Evolutionary conservation across 2,329 filamentous ascomycete genomes (phyloP).

Genomic region (Aspergillus tubingensis): DNA sequence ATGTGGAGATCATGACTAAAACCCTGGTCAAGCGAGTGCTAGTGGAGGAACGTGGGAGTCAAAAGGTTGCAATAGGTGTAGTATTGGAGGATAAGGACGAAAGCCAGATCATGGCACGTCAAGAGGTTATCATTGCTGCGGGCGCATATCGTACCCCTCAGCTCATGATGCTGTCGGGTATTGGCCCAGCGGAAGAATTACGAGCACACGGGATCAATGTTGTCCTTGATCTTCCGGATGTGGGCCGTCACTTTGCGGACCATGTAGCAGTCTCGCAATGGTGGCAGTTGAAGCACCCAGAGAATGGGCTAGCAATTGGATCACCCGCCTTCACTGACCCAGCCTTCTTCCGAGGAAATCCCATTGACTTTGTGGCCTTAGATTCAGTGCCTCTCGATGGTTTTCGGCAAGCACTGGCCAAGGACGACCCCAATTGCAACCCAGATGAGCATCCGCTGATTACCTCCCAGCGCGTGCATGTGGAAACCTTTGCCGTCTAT

Average conservation of each 20-base stretch:
- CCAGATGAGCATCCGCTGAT: neutral
- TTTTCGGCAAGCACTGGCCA: neutral
- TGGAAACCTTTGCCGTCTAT: neutral
- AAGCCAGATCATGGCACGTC: conserved; percentile 24
- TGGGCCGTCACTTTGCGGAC: conserved; percentile 15
- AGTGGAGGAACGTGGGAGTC: neutral
- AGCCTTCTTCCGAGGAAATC: conserved; percentile 16
- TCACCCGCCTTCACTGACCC: conserved; percentile 15
- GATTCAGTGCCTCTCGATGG: conserved; percentile 9
- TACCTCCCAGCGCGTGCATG: neutral
- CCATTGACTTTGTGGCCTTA: conserved; percentile 19
- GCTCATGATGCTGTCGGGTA: conserved; percentile 35
- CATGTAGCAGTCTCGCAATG: conserved; percentile 13
- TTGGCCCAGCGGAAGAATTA: conserved; percentile 29
- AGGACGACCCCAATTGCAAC: neutral
- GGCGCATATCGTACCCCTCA: conserved; percentile 48
- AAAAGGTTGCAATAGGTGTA: conserved; percentile 2
- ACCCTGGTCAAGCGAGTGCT: conserved; percentile 11
- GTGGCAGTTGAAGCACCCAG: conserved; percentile 22
- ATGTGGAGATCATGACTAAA: conserved; percentile 9
- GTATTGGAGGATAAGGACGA: neutral
- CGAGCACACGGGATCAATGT: conserved; percentile 30
- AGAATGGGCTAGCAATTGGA: conserved; percentile 20
- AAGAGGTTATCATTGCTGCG: conserved; percentile 48
- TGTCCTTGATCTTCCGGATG: conserved; percentile 11